Base-by-base conservation (phyloP, 768 basidiomycete genomes). In the Roridomyces roridus region DNA sequence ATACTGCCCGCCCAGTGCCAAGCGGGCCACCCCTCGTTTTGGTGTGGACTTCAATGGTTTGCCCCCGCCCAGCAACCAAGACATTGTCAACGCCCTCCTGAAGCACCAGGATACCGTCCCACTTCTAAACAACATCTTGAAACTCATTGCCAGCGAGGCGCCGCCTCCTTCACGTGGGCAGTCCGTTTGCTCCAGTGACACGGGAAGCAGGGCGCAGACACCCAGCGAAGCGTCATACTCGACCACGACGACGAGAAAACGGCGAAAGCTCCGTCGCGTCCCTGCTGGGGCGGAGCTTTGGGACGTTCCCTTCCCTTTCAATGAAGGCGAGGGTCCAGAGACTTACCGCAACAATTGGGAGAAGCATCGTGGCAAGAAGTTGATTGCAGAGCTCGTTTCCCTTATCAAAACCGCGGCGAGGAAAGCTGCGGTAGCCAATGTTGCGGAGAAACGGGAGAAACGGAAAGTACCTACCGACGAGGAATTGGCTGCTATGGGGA, bases 261-360 rank as follows among this genome's bases (percentile, higher is more conserved):
- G 57, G 10, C 48, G 89, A 25, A 89, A 82, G 62, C 74, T 92
- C 14, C 78, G 77, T 53, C 72, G 76, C 9, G 89, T 93, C 14
- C 91, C 91, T 29, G 91, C 91, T 20, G 91, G 91, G 11, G 91
- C 91, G 1, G 79, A 70, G 1, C 89, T 92, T 65, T 93, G 91
- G 91, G 89, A 92, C 62, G 82, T 92, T 0, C 91, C 91, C 0
- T 92, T 86, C 68, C 91, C 91, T 6, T 92, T 92, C 60, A 71
- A 69, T 36, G 73, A 79, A 44, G 91, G 89, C 25, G 87, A 93
- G 62, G 91, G 88, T 2, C 89, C 91, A 2, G 67, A 79, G 17
- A 75, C 77, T n/a, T 92, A 92, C 68, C 77, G 72, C 9, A 68
- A 75, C 47, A 85, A 75, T 24, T 92, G 91, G 91, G 82, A 85